Conservation (phyloP, 1,139 yeast species). For the Diutina mesorugosa region DNA sequence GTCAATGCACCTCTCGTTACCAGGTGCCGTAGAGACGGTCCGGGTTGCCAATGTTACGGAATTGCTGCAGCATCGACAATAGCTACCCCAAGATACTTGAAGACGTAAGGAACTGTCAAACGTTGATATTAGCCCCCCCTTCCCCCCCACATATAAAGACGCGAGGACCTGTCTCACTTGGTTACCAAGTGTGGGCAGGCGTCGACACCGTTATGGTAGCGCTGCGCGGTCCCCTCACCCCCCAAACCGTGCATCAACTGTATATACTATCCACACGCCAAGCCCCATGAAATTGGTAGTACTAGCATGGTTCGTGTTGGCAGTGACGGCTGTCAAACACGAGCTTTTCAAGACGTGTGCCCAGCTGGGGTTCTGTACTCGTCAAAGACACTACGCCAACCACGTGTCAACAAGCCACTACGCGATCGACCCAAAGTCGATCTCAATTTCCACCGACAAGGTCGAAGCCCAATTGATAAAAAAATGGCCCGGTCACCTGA, state of each 20-base stretch:
- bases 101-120: too few species aligned
- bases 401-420: slow-evolving; percentile 38
- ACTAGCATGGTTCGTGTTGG: slow-evolving; percentile 10
- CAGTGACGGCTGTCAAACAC: slow-evolving; percentile 37
- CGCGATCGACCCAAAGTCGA: slow-evolving; percentile 29
- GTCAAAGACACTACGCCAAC: slow-evolving; percentile 64
- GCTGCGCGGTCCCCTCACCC: neutral
- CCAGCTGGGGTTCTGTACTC: slow-evolving; percentile 72
- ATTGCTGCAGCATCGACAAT: neutral
- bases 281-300: neutral
- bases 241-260: neutral
- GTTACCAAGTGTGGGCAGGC: too few species aligned
- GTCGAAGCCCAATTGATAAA: slow-evolving; percentile 38
- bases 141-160: too few species aligned
- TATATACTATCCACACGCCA: neutral
- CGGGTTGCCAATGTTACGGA: neutral
- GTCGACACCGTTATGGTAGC: neutral
- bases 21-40: neutral
- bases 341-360: slow-evolving; percentile 70
- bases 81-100: neutral
- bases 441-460: slow-evolving; percentile 15
- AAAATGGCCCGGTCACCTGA: slow-evolving; percentile 19
- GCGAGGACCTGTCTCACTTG: too few species aligned
- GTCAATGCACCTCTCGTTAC: neutral
- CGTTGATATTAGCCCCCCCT: too few species aligned